Evolutionary conservation across 164 flowering plant genomes (phyloP).

Genomic region (Annona cherimola): DNA sequence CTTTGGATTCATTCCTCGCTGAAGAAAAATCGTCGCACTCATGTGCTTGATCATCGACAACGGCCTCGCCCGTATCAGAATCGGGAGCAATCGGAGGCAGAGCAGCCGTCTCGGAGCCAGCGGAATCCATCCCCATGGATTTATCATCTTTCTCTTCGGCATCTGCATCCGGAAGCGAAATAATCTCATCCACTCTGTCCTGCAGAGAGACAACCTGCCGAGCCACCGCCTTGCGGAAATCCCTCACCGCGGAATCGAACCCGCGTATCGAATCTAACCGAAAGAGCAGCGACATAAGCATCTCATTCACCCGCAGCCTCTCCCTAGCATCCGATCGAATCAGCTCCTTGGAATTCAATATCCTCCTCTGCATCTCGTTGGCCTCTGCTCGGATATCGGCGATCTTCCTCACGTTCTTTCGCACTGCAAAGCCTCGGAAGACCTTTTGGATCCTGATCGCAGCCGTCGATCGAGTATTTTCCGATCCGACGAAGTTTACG

Average conservation of each 20-base stretch:
- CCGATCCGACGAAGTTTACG: no score
- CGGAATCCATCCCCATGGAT: no score
- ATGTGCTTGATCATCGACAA: no score
- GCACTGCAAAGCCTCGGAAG: constrained; percentile 52
- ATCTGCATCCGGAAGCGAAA: constrained; percentile 1
- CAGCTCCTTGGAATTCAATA: constrained; percentile 30
- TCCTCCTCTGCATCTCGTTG: constrained; percentile 39
- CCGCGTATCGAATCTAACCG: constrained; percentile 62
- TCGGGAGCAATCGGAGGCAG: no score
- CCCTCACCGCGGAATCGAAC: constrained; percentile 52
- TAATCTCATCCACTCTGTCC: constrained; percentile 43
- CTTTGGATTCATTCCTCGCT: no score
- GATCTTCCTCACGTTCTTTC: constrained; percentile 52
- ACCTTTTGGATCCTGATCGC: constrained; percentile 64
- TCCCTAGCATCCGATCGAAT: constrained; percentile 43
- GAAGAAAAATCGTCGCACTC: no score
- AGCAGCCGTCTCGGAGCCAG: no score
- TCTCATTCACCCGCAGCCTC: constrained; percentile 53
- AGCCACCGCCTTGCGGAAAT: constrained; percentile 50
- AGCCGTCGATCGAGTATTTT: constrained; percentile 35
- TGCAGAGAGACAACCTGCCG: constrained; percentile 58
- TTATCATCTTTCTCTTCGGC: no score
- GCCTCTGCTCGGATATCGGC: constrained; percentile 30
- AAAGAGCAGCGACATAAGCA: constrained; percentile 56
- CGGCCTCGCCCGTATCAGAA: no score